Base-by-base conservation (phyloP, 176 grass and related monocot genomes). In the Bothriochloa decipiens region DNA sequence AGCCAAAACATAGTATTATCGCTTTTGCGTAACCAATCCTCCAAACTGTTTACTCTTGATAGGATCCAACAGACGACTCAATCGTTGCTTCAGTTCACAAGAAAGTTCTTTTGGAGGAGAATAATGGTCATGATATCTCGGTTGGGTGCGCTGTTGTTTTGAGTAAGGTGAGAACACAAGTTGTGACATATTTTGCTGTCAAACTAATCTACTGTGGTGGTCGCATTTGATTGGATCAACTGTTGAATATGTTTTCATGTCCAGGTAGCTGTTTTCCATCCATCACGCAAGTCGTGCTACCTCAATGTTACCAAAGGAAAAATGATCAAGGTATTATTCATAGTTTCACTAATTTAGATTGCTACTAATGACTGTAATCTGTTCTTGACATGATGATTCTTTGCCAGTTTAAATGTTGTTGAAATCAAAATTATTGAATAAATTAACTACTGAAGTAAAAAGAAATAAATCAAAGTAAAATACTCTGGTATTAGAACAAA, bases 241-340 rank as follows among this genome's bases (percentile, higher is more conserved):
- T 81, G 70, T 36, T 79, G 12, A 68, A 17, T 35, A 77, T 63
- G 42, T 42, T 58, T 15, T 66, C 17, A 18, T 29, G 63, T 91
- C 84, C 79, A 94, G 89, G 89, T 92, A 2, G 64, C 77, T 84
- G 47, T 85, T 67, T 89, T 92, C 47, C 85, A 39, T 29, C 78
- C 89, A 26, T 78, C 87, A 77, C 37, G 35, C 27, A 70, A 70
- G 36, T 20, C 61, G 1, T 86, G 83, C 23, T 89, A 91, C 84
- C 84, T 94, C 32, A 91, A 89, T 74, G 10, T 91, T 18, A 94
- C 87, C 16, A 46, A 89, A 67, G 67, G 71, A 69, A 94, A 88
- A 80, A 37, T 91, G 60, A 26, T 81, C 4, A 87, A 90, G 87
- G 92, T 94, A 86, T 39, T 41, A 2, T 74, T 46, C n/a, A 10